Evolutionary conservation across 2,329 filamentous ascomycete species (phyloP).

Genomic region (Botrytis sinoallii): DNA sequence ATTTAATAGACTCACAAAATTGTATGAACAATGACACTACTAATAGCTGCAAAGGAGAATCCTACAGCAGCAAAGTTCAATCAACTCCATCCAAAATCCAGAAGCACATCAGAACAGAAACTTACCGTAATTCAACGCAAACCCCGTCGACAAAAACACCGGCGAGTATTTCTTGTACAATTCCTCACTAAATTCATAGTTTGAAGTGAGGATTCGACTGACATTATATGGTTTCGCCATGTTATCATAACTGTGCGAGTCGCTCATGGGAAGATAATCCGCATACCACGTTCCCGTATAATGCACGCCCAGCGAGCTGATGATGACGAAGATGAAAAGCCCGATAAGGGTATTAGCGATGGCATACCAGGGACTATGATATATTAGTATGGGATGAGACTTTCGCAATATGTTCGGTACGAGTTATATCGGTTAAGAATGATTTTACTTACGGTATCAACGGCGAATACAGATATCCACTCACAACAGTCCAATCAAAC

Average conservation of each 20-base stretch:
- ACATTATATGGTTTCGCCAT: conserved; percentile 54
- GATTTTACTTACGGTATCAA: neutral
- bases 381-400: neutral
- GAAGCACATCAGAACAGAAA: neutral
- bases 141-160: conserved; percentile 55
- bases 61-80: neutral
- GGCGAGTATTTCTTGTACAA: conserved; percentile 49
- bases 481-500: conserved; percentile 73
- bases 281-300: conserved; percentile 62
- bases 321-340: conserved; percentile 61
- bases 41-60: conserved; percentile 58
- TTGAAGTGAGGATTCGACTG: conserved; percentile 53
- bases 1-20: conserved; percentile 45
- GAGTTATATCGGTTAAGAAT: neutral
- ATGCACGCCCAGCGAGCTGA: conserved; percentile 57
- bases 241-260: conserved; percentile 54
- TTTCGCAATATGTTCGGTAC: neutral
- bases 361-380: conserved; percentile 56
- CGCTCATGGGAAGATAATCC: conserved; percentile 51
- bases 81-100: neutral
- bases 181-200: conserved; percentile 56
- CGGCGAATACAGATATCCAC: conserved; percentile 15
- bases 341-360: conserved; percentile 71
- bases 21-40: conserved; percentile 57
- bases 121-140: conserved; percentile 49